These are phyloP conservation scores for Kazachstania bromeliacearum DNA, from an alignment of 805 yeast species.

Conservation along the genomic window DNA sequence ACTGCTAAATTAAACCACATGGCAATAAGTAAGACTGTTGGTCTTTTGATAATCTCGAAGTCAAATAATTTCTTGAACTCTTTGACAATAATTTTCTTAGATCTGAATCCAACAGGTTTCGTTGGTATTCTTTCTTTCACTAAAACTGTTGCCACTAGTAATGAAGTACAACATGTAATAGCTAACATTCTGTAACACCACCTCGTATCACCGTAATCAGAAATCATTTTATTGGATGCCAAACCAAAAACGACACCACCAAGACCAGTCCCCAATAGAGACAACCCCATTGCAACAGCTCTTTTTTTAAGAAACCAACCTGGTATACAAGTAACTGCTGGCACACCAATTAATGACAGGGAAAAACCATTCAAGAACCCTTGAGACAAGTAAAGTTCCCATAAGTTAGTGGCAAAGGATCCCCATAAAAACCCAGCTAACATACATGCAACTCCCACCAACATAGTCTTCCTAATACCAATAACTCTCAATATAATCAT, in stretches of 20 bases:
- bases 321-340: conserved; percentile 53
- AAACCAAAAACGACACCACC: conserved; percentile 40
- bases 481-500: conserved; percentile 38
- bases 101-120: conserved; percentile 19
- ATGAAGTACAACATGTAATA: conserved; percentile 30
- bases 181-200: conserved; percentile 41
- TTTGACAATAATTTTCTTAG: conserved; percentile 20
- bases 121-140: conserved; percentile 37
- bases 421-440: conserved; percentile 51
- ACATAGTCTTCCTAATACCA: conserved; percentile 40
- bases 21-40: conserved; percentile 26
- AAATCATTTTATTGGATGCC: conserved; percentile 34
- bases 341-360: conserved; percentile 44
- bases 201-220: conserved; percentile 32
- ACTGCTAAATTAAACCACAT: conserved; percentile 30
- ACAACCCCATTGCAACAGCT: conserved; percentile 44
- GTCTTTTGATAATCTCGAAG: conserved; percentile 10
- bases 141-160: conserved; percentile 33
- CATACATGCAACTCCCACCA: conserved; percentile 41
- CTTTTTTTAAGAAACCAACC: conserved; percentile 61
- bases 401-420: conserved; percentile 44
- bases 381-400: conserved; percentile 62
- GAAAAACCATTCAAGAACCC: conserved; percentile 51
- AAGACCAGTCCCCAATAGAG: conserved; percentile 41
- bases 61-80: conserved; percentile 14